Evolutionary conservation across 345 rosid genomes (phyloP).

Genomic region (Aquilaria yunnanensis): DNA sequence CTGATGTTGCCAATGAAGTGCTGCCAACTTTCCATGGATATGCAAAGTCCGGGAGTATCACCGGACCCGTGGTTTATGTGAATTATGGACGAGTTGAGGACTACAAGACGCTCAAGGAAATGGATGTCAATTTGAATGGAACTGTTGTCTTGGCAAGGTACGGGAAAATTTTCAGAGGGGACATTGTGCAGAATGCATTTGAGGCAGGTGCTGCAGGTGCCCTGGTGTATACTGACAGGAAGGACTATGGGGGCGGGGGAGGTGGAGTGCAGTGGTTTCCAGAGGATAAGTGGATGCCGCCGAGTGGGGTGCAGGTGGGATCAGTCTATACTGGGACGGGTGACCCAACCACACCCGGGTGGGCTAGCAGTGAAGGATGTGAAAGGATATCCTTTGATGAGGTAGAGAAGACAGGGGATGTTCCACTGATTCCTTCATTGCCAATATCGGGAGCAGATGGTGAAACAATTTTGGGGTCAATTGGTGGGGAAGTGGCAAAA

Average conservation of each 20-base stretch:
- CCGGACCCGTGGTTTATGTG: slow-evolving; percentile 54
- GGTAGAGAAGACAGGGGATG: slow-evolving; percentile 42
- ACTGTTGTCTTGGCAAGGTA: slow-evolving; percentile 53
- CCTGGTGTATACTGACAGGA: slow-evolving; percentile 57
- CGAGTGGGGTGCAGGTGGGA: slow-evolving; percentile 85
- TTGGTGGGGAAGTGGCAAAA: slow-evolving; percentile 43
- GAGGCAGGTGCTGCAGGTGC: slow-evolving; percentile 68
- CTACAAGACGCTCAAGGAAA: slow-evolving; percentile 34
- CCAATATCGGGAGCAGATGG: slow-evolving; percentile 71
- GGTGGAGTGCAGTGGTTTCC: slow-evolving; percentile 54
- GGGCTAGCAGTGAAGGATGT: slow-evolving; percentile 65
- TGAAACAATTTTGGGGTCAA: slow-evolving; percentile 46
- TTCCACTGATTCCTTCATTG: slow-evolving; percentile 66
- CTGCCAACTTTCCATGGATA: slow-evolving; percentile 70
- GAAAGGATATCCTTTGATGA: slow-evolving; percentile 63
- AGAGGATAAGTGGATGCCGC: slow-evolving; percentile 64
- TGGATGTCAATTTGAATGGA: slow-evolving; percentile 44
- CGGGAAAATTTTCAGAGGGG: slow-evolving; percentile 71
- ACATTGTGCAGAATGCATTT: slow-evolving; percentile 55
- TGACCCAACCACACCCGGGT: slow-evolving; percentile 82
- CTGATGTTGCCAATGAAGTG: slow-evolving; percentile 51
- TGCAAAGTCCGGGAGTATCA: slow-evolving; percentile 64
- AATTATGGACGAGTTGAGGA: slow-evolving; percentile 77
- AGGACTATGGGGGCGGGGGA: slow-evolving; percentile 58
- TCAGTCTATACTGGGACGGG: slow-evolving; percentile 53